Evolutionary conservation across 108 stramenopile genomes (phyloP).

Genomic region (Aurantiochytrium sp.): DNA sequence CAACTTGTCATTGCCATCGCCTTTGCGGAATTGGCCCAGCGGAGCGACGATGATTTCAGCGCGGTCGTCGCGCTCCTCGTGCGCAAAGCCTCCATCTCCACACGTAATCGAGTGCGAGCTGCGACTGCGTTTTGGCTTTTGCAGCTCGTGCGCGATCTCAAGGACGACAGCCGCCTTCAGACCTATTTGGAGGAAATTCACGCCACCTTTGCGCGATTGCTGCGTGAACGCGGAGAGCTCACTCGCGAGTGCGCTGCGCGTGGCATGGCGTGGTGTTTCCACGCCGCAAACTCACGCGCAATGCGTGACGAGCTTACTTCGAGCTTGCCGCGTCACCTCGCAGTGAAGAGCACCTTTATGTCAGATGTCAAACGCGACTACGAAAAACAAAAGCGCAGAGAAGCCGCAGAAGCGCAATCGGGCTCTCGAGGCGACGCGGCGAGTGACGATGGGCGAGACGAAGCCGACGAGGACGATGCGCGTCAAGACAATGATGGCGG

Average conservation of each 20-base stretch:
- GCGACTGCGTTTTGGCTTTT: neutral
- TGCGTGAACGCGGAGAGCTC: neutral
- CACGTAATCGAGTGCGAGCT: neutral
- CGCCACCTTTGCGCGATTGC: neutral
- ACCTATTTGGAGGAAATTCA: neutral
- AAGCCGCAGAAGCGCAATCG: neutral
- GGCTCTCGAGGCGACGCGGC: neutral
- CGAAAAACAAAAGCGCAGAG: neutral
- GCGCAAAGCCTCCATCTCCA: neutral
- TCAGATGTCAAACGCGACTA: neutral
- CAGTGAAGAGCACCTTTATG: neutral
- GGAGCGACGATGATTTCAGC: neutral
- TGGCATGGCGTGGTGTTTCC: neutral
- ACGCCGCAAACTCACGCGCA: neutral
- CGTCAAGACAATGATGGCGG: neutral
- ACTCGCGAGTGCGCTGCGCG: constrained; percentile 11
- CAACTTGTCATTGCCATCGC: neutral
- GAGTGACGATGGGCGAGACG: neutral
- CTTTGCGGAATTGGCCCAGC: neutral
- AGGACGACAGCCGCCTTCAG: neutral
- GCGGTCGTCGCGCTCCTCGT: neutral
- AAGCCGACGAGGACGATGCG: neutral
- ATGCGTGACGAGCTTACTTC: neutral
- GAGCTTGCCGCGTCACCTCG: neutral
- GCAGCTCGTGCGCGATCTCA: neutral